A percentile compares a stretch with the other conserved stretches of the same genome.
phyloP scores from a whole-genome alignment of 305 asterid species.

The Solanum aculeatissimum region DNA sequence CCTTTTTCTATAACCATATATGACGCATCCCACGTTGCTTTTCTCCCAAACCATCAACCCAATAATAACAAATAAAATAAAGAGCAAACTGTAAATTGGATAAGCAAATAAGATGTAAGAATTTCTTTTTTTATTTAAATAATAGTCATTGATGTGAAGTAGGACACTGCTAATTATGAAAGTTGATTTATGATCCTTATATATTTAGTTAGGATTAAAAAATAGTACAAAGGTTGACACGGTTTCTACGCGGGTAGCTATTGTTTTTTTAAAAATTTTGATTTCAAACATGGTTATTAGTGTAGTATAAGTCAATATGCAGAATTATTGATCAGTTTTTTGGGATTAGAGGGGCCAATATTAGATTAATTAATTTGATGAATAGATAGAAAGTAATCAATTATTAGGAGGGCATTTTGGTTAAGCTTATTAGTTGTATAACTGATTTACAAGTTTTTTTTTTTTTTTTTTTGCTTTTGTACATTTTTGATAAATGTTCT shows the following conservation, averaged over 20 bases:
- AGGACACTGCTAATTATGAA: neutral
- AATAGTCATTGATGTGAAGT: neutral
- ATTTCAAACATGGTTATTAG: neutral
- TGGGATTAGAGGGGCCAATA: neutral
- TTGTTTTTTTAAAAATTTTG: neutral
- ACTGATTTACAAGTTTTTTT: neutral
- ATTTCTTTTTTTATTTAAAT: neutral
- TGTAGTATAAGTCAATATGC: neutral
- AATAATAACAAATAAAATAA: neutral
- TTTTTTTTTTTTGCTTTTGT: no score
- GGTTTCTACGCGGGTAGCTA: neutral
- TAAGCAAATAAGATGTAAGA: neutral
- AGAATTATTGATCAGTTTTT: neutral
- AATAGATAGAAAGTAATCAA: neutral
- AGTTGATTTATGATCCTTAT: neutral
- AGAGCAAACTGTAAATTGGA: neutral
- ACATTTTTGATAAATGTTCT: neutral
- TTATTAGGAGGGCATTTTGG: neutral
- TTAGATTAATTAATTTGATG: neutral
- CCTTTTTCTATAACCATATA: neutral
- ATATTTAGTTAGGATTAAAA: neutral
- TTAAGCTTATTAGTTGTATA: neutral
- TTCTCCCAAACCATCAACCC: neutral
- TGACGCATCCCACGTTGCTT: neutral
- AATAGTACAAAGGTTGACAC: neutral